A percentile compares a stretch with the other conserved stretches of the same genome.
Evolutionary conservation across 345 rosid genomes (phyloP).

Genomic region (Citrus mangshanensis): DNA sequence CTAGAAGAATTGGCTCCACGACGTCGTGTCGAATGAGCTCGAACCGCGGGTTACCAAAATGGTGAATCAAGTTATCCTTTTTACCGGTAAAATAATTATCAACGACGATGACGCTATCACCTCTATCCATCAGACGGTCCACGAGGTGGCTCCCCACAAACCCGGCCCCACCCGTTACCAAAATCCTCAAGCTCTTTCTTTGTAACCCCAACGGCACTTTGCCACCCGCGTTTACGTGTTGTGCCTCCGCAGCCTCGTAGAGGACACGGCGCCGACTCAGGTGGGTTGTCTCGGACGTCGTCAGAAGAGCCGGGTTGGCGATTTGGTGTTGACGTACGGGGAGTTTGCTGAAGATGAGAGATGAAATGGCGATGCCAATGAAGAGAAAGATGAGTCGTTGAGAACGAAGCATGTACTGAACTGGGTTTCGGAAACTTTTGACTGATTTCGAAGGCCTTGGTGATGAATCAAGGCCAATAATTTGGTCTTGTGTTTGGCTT

Average conservation of each 20-base stretch:
- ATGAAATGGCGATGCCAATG: conserved; percentile 56
- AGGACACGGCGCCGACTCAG: conserved; percentile 27
- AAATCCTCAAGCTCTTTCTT: conserved; percentile 51
- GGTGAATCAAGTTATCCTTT: conserved; percentile 71
- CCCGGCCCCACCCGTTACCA: conserved; percentile 87
- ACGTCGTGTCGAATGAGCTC: conserved; percentile 82
- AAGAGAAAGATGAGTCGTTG: conserved; percentile 56
- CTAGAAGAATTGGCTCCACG: conserved; percentile 73
- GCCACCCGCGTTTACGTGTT: conserved; percentile 19
- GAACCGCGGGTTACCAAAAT: conserved; percentile 68
- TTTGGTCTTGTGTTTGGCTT: neutral
- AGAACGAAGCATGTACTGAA: conserved; percentile 44
- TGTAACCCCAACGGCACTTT: conserved; percentile 57
- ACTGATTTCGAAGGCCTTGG: neutral
- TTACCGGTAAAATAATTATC: conserved; percentile 80
- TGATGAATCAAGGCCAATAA: neutral
- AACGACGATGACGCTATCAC: conserved; percentile 75
- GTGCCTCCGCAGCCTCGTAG: conserved; percentile 20
- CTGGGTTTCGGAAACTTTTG: conserved; percentile 13
- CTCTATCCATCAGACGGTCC: conserved; percentile 71
- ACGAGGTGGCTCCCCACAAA: conserved; percentile 93
- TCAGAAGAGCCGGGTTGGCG: conserved; percentile 9
- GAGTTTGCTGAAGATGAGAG: conserved; percentile 50
- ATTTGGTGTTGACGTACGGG: conserved; percentile 20
- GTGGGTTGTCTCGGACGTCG: conserved; percentile 8